Percentiles rank a stretch among this genome's conserved stretches.
phyloP scores from a whole-genome alignment of 768 basidiomycete species.

The Phanerochaete carnosa region DNA sequence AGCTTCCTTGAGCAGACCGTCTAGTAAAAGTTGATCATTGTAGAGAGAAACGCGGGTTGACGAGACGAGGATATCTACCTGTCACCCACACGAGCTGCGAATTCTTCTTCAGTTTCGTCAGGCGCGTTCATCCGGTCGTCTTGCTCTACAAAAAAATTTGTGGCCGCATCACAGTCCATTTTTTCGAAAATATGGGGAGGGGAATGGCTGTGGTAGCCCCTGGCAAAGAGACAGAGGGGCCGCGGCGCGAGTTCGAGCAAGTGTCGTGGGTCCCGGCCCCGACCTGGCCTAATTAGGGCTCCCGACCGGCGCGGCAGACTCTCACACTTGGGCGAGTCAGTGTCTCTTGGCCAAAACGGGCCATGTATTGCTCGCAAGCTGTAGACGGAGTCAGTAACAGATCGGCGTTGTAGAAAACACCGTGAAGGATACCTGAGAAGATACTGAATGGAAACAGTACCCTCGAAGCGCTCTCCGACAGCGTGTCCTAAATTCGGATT shows the following conservation, averaged over 20 bases:
- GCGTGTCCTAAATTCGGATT: too few species aligned
- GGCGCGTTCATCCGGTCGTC: constrained; percentile 41
- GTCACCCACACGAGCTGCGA: not conserved
- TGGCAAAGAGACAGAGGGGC: not conserved
- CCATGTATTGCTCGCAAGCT: too few species aligned
- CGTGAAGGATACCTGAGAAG: too few species aligned
- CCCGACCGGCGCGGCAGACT: not conserved
- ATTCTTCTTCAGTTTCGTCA: not conserved
- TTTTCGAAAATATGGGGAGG: not conserved
- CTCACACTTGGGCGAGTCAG: not conserved
- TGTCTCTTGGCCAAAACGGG: too few species aligned
- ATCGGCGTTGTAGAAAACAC: too few species aligned
- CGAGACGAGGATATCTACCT: too few species aligned
- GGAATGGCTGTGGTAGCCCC: not conserved
- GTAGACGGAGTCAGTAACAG: too few species aligned
- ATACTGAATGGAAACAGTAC: too few species aligned
- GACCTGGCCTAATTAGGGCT: not conserved
- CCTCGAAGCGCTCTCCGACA: too few species aligned
- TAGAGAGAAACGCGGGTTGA: too few species aligned
- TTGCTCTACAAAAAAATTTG: constrained; percentile 53
- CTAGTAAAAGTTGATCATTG: too few species aligned
- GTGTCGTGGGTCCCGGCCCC: constrained; percentile 18
- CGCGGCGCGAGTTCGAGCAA: not conserved
- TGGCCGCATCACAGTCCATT: constrained; percentile 19
- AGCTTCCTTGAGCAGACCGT: too few species aligned